Evolutionary conservation across 495 filamentous ascomycete species (phyloP).

Genomic region (Penicillium coffeae): DNA sequence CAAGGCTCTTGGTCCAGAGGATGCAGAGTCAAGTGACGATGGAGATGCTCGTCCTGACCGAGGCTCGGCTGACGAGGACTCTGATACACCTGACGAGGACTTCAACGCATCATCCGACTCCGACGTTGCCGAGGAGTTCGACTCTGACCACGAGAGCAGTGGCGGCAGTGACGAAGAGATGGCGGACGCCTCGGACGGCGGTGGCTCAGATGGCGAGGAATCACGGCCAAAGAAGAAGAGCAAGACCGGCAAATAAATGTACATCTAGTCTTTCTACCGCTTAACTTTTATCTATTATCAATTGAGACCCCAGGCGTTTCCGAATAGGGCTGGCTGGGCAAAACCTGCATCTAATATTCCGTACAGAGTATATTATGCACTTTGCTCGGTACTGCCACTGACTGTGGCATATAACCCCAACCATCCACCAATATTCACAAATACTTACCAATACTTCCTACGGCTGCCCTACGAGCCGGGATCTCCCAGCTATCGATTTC

Average conservation of each 20-base stretch:
- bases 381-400: no score
- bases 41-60: constrained; percentile 68
- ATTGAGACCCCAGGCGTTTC: no score
- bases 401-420: no score
- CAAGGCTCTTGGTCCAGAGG: constrained; percentile 67
- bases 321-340: no score
- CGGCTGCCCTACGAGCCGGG: no score
- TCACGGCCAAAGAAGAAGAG: constrained; percentile 68
- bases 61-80: constrained; percentile 92
- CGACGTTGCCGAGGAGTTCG: constrained; percentile 95
- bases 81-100: constrained; percentile 92
- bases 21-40: constrained; percentile 78
- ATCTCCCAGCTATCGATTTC: no score
- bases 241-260: constrained; percentile 46
- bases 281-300: constrained; percentile 4
- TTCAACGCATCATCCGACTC: constrained; percentile 88
- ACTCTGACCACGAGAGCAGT: constrained; percentile 82
- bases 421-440: no score
- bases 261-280: constrained; percentile 14
- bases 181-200: constrained; percentile 53
- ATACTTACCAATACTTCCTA: no score
- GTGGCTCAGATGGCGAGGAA: constrained; percentile 34
- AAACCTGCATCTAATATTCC: no score
- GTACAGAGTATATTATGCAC: no score
- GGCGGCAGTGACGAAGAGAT: constrained; percentile 65